A percentile compares a stretch with the other conserved stretches of the same genome.
phyloP scores from a whole-genome alignment of 176 grass and related monocot genomes.

The Musa acuminata region DNA sequence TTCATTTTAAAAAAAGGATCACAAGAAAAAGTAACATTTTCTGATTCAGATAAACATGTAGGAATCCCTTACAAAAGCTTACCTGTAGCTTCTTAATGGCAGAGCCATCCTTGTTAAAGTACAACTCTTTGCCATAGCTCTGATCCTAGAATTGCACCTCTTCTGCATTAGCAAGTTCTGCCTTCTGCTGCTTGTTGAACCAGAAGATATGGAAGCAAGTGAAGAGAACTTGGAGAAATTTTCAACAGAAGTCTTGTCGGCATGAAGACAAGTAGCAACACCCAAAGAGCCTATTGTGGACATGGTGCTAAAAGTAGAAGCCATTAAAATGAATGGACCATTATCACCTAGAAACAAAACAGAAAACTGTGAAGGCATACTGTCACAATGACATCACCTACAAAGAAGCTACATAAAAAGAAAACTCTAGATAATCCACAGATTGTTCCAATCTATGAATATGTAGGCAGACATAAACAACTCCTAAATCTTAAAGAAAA shows the following conservation, averaged over 20 bases:
- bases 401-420: too few relatives aligned
- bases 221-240: slow-evolving; percentile 13
- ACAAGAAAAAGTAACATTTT: too few relatives aligned
- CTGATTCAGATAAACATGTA: too few relatives aligned
- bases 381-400: too few relatives aligned
- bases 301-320: slow-evolving; percentile 57
- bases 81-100: slow-evolving; percentile 85
- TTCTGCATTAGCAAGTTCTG: slow-evolving; percentile 50
- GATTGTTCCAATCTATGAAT: too few relatives aligned
- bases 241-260: background rate
- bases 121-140: slow-evolving; percentile 45
- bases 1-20: too few relatives aligned
- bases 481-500: too few relatives aligned
- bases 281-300: slow-evolving; percentile 65
- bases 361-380: too few relatives aligned
- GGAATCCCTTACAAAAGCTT: background rate
- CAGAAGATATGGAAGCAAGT: slow-evolving; percentile 30
- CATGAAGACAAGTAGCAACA: slow-evolving; percentile 35
- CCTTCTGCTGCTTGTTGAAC: slow-evolving; percentile 13
- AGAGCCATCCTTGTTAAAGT: slow-evolving; percentile 10
- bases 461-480: too few relatives aligned
- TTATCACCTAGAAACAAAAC: too few relatives aligned
- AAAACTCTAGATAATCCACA: too few relatives aligned
- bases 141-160: slow-evolving; percentile 27
- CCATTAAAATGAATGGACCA: slow-evolving; percentile 35